These are phyloP conservation scores for Coniochaeta ligniaria DNA, from an alignment of 2,329 filamentous ascomycete genomes.

Conservation along the genomic window DNA sequence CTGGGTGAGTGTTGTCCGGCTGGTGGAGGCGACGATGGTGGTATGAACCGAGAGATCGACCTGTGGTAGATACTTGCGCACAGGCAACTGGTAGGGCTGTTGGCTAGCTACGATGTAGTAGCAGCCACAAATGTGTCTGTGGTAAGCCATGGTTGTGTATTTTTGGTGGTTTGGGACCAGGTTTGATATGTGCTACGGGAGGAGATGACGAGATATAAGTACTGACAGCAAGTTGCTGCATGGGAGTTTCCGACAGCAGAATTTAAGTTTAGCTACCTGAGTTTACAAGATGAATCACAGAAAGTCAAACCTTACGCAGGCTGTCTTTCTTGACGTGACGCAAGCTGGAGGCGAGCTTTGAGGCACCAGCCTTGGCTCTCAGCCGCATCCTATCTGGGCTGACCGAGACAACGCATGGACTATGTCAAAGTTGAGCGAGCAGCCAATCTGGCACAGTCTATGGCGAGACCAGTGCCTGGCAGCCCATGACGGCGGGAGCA, in stretches of 20 bases:
- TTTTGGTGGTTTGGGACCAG: not conserved
- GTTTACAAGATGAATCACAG: too few relatives aligned
- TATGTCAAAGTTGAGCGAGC: too few relatives aligned
- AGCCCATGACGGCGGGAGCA: too few relatives aligned
- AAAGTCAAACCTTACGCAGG: too few relatives aligned
- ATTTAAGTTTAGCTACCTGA: too few relatives aligned
- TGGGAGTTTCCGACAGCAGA: not conserved
- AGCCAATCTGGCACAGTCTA: too few relatives aligned
- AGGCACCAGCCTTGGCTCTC: not conserved
- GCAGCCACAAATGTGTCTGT: constrained; percentile 24
- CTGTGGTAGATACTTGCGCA: constrained; percentile 46
- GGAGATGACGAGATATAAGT: not conserved
- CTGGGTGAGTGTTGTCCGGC: constrained; percentile 41
- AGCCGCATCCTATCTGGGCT: not conserved
- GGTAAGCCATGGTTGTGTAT: not conserved
- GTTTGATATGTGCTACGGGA: too few relatives aligned
- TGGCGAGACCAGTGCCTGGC: too few relatives aligned
- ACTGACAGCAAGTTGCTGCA: not conserved
- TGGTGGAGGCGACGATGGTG: constrained; percentile 50
- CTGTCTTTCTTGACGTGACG: too few relatives aligned
- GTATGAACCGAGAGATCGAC: constrained; percentile 50
- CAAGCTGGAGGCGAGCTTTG: too few relatives aligned
- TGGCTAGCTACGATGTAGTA: constrained; percentile 16
- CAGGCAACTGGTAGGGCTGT: not conserved
- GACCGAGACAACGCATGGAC: not conserved